Conservation (phyloP, 169 alveolate species). For the Haemoproteus tartakovskyi region DNA sequence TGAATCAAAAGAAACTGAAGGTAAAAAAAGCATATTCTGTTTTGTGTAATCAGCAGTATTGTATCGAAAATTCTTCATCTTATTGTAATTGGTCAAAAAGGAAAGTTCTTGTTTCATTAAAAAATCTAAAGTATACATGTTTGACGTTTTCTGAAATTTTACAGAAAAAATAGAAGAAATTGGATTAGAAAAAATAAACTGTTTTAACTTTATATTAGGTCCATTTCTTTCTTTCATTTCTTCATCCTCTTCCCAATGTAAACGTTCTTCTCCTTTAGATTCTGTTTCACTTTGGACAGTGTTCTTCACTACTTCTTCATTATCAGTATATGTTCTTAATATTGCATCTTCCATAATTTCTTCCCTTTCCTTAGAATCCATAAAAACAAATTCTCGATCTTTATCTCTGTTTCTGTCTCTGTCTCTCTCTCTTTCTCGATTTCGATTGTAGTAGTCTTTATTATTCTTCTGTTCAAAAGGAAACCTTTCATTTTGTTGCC, state of each 20-base stretch:
- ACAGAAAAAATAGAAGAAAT: conserved; percentile 53
- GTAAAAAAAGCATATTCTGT: conserved; percentile 10
- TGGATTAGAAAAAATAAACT: conserved; percentile 46
- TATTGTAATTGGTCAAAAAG: conserved; percentile 15
- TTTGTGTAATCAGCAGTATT: conserved; percentile 19
- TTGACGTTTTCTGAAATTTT: conserved; percentile 11
- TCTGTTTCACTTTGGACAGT: no score
- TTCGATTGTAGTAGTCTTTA: no score
- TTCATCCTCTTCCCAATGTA: background rate
- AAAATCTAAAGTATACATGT: conserved; percentile 40
- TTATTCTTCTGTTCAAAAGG: no score
- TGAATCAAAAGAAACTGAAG: no score
- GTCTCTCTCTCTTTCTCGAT: no score
- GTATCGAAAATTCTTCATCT: conserved; percentile 6
- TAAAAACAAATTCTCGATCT: no score
- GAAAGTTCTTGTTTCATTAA: conserved; percentile 31
- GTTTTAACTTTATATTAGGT: conserved; percentile 38
- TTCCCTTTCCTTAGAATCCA: no score
- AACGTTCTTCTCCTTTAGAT: no score
- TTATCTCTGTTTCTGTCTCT: no score
- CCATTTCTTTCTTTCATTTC: conserved; percentile 4
- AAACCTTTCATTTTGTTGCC: conserved; percentile 27
- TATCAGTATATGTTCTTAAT: no score
- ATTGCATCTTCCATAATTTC: no score
- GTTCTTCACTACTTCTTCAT: no score